phyloP scores from a whole-genome alignment of 257 asterid genomes.

The Henckelia pumila region DNA sequence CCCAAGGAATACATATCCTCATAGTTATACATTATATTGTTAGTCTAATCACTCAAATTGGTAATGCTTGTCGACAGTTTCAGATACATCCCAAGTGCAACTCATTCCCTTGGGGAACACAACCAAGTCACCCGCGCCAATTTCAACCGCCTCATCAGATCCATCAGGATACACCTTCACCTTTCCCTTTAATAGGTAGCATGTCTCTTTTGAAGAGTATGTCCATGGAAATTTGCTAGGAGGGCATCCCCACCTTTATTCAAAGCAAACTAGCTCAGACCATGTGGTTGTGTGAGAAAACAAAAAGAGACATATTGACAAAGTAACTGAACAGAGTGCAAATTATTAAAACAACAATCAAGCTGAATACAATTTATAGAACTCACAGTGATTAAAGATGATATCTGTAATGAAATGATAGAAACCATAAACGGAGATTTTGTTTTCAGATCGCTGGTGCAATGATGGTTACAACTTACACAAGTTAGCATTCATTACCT shows the following conservation, averaged over 20 bases:
- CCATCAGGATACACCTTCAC: constrained; percentile 64
- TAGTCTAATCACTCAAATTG: constrained; percentile 43
- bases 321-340: neutral
- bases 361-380: neutral
- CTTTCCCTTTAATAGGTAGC: constrained; percentile 61
- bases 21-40: too few relatives aligned
- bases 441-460: neutral
- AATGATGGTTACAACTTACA: neutral
- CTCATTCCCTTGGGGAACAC: constrained; percentile 76
- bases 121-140: constrained; percentile 66
- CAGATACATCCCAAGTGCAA: constrained; percentile 69
- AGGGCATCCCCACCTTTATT: constrained; percentile 66
- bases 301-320: neutral
- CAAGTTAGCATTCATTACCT: neutral
- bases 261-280: constrained; percentile 2
- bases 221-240: constrained; percentile 81
- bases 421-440: neutral
- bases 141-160: constrained; percentile 48
- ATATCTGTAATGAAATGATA: neutral
- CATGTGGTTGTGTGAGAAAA: neutral
- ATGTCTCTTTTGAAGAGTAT: constrained; percentile 54
- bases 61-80: constrained; percentile 70
- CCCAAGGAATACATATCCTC: neutral
- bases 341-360: too few relatives aligned
- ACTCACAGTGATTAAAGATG: neutral